Evolutionary conservation across 148 eudicot genomes (phyloP), one percentile per base, ranked within the genome.

Genomic region (Limonium bicolor): DNA sequence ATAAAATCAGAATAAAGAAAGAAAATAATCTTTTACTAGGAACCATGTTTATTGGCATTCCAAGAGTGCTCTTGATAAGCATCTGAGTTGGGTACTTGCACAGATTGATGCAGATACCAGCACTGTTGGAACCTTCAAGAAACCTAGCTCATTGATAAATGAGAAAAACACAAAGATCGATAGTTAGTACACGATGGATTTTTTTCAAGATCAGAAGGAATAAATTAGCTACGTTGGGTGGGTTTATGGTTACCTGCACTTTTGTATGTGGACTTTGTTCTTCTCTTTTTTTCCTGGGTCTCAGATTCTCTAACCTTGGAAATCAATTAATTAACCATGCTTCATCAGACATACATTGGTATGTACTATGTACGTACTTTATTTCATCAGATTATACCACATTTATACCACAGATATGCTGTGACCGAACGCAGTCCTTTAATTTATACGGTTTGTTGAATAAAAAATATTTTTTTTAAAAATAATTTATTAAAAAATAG

Each of bases 181-280:
- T n/a, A n/a, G n/a, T n/a, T n/a, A n/a, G n/a, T n/a, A n/a, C n/a
- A n/a, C n/a, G n/a, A n/a, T n/a, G n/a, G n/a, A n/a, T n/a, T n/a
- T n/a, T n/a, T n/a, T n/a, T n/a, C n/a, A n/a, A n/a, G n/a, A n/a
- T n/a, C n/a, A n/a, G n/a, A n/a, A n/a, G n/a, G n/a, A n/a, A n/a
- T n/a, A n/a, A n/a, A n/a, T n/a, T n/a, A n/a, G n/a, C n/a, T n/a
- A n/a, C n/a, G n/a, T n/a, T n/a, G n/a, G n/a, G n/a, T n/a, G n/a
- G n/a, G n/a, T n/a, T n/a, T n/a, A n/a, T n/a, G n/a, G 6, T 40
- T 64, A 90, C 97, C 97, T 90, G 95, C 97, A 90, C 76, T 84
- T 84, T 45, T 67, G 71, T 31, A 90, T 61, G 61, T 75, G 56
- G 46, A 76, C 82, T 16, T 75, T 74, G 24, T 80, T 84, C 60